Percentiles rank a stretch among this genome's conserved stretches.
Conservation (phyloP, 306 rosid genomes). For the Leucaena leucocephala region DNA sequence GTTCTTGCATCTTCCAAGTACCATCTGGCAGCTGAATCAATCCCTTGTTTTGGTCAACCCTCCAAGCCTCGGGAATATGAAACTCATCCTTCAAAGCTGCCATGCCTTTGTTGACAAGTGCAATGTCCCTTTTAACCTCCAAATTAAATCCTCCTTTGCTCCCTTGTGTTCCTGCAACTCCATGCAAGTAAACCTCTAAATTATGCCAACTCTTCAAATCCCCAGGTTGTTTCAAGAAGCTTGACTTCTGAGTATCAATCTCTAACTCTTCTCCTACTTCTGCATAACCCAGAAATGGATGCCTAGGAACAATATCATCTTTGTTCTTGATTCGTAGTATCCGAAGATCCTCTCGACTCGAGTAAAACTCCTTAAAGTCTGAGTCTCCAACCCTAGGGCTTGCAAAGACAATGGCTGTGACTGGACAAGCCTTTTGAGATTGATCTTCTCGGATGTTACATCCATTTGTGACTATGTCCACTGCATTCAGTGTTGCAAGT, state of each 20-base stretch:
- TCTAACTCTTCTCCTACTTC: too few species aligned
- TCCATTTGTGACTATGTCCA: not conserved
- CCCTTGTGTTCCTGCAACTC: conserved; percentile 8
- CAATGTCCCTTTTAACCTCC: not conserved
- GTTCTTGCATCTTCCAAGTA: not conserved
- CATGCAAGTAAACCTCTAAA: conserved; percentile 32
- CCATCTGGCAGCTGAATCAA: too few species aligned
- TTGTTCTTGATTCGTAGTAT: too few species aligned
- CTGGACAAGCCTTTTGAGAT: not conserved
- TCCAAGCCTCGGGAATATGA: not conserved
- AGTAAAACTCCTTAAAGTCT: too few species aligned
- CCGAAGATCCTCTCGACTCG: too few species aligned
- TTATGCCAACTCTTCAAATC: conserved; percentile 49
- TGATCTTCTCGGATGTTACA: conserved; percentile 10
- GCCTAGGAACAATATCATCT: not conserved
- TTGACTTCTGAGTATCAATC: too few species aligned
- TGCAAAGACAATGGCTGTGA: too few species aligned
- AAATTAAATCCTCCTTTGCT: not conserved
- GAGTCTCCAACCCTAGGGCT: too few species aligned
- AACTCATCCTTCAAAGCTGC: not conserved
- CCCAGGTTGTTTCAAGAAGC: conserved; percentile 47
- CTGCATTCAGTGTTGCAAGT: not conserved
- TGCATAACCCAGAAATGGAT: too few species aligned
- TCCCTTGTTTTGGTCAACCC: too few species aligned
- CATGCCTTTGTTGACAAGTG: not conserved